Evolutionary conservation across 2,329 filamentous ascomycete genomes (phyloP).

Genomic region (Pestalotiopsis sp.): DNA sequence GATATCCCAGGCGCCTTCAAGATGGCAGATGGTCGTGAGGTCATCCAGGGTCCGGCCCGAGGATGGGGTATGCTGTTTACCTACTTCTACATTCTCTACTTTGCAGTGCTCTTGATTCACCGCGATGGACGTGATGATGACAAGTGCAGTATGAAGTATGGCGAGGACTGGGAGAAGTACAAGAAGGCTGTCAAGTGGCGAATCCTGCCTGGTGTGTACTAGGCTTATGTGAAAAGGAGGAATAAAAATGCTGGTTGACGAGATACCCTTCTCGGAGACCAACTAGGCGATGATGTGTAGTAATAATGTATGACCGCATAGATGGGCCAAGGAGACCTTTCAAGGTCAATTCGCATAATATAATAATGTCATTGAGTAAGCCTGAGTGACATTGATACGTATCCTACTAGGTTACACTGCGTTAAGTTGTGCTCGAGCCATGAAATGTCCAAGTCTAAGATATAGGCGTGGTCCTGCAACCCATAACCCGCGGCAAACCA

Average conservation of each 20-base stretch:
- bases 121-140: constrained; percentile 86
- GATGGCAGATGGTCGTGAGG: constrained; percentile 62
- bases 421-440: no score
- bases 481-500: no score
- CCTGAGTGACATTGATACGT: no score
- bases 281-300: not conserved
- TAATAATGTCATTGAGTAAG: not conserved
- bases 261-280: not conserved
- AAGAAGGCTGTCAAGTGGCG: constrained; percentile 78
- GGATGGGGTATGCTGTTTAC: constrained; percentile 88
- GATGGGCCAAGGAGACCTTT: not conserved
- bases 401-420: not conserved
- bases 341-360: not conserved
- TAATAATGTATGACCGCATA: not conserved
- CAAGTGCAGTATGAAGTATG: constrained; percentile 90
- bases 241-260: not conserved
- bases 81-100: constrained; percentile 95
- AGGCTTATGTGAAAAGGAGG: constrained; percentile 9
- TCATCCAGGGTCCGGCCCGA: constrained; percentile 71
- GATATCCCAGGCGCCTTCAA: constrained; percentile 56
- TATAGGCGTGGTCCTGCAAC: not conserved
- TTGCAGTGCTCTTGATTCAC: constrained; percentile 83
- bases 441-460: not conserved
- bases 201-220: constrained; percentile 88
- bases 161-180: constrained; percentile 89